Base-by-base conservation (phyloP, 2,329 filamentous ascomycete species). In the Colletotrichum somersetense region DNA sequence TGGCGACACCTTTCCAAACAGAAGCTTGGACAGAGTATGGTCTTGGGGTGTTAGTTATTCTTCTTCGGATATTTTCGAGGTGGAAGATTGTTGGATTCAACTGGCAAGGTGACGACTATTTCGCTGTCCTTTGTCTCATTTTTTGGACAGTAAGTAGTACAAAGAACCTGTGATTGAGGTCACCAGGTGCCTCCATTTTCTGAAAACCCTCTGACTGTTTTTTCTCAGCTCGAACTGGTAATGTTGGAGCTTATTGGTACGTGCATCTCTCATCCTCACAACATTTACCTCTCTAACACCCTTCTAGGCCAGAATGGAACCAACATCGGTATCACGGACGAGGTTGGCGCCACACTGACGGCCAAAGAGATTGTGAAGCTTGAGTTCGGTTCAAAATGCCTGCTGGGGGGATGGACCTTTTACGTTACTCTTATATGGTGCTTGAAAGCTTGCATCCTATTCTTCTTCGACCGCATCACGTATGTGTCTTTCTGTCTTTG, bases 21-120 rank as follows among this genome's bases (percentile, higher is more conserved):
- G 83, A 85, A 73, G 82, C 82, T 11, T 85, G 84, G 83, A 77
- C 77, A 20, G 84, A 85, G 66, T 85, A 84, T 59, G 80, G 77
- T 1, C 75, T 85, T 38, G 83, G 83, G 2, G 73, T 80, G 2
- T 1, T 79, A 10, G 73, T 85, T 3, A 72, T 85, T 4, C 72
- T 84, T 2, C 69, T 82, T 6, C 81, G 84, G 18, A 81, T 83
- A 69, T 81, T 80, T 71, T 80, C 82, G 2, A 76, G 84, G 44
- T 79, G 78, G 75, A 83, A 78, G 64, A 74, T 79, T 8, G 81
- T 85, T 4, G 83, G 83, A 1, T 75, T 82, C 67, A 81, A 80
- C n/a, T 83, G 80, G 77, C 79, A 84, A 23, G 81, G 82, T 2
- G 84, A 86, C 72, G 84, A 86, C 59, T 81, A 80, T 62, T 85